Conservation (phyloP, 2,329 filamentous ascomycete genomes). For the Aspergillus udagawae region DNA sequence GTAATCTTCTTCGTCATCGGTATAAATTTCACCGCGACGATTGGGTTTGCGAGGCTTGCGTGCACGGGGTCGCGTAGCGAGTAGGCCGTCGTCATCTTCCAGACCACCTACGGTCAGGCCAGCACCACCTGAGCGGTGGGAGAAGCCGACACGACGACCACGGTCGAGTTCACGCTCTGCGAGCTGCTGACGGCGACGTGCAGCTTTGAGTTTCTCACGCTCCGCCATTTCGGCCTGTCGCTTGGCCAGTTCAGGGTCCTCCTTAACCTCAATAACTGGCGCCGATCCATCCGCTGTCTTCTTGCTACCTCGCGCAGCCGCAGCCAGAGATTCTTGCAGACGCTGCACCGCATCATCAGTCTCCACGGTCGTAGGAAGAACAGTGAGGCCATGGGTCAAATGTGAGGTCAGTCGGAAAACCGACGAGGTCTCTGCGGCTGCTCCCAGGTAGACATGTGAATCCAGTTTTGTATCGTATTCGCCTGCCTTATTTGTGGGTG, state of each 20-base stretch:
- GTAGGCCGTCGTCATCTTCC: conserved; percentile 54
- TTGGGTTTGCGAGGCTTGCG: conserved; percentile 38
- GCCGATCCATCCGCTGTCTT: conserved; percentile 49
- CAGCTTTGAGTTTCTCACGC: conserved; percentile 53
- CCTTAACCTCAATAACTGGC: conserved; percentile 55
- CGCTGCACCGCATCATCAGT: conserved; percentile 59
- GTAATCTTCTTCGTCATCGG: conserved; percentile 48
- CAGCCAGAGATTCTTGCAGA: conserved; percentile 58
- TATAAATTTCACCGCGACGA: conserved; percentile 47
- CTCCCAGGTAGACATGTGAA: conserved; percentile 61
- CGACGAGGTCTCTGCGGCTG: conserved; percentile 54
- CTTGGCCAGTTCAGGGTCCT: conserved; percentile 60
- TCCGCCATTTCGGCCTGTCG: conserved; percentile 58
- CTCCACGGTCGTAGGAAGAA: conserved; percentile 53
- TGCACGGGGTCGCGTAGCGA: conserved; percentile 38
- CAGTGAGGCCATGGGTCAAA: conserved; percentile 56
- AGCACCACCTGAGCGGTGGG: conserved; percentile 42
- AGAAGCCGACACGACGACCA: conserved; percentile 46
- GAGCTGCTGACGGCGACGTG: conserved; percentile 53
- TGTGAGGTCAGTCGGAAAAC: conserved; percentile 61
- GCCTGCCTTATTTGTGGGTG: conserved; percentile 50
- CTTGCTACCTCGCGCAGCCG: conserved; percentile 51
- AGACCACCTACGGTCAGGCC: conserved; percentile 55
- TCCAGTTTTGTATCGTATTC: conserved; percentile 55
- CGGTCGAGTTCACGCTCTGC: conserved; percentile 54